These are phyloP conservation scores for Stemphylium vesicarium DNA, from an alignment of 2,329 filamentous ascomycete species.

Conservation along the genomic window DNA sequence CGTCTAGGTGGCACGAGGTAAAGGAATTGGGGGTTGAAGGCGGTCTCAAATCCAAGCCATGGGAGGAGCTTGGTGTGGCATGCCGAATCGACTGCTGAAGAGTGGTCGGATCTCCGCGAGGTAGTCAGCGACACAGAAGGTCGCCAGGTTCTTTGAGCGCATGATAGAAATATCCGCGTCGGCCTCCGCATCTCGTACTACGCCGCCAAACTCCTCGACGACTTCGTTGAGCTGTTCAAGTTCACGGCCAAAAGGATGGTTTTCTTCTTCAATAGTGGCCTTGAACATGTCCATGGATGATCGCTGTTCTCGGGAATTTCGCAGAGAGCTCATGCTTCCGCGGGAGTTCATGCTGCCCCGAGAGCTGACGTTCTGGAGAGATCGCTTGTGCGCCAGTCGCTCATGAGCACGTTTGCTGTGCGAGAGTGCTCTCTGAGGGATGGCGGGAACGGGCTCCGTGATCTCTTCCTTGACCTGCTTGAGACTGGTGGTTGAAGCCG, in stretches of 20 bases:
- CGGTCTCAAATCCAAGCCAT: conserved; percentile 46
- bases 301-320: conserved; percentile 63
- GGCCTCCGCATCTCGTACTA: conserved; percentile 65
- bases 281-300: conserved; percentile 53
- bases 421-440: conserved; percentile 80
- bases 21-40: not conserved
- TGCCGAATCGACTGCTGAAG: conserved; percentile 32
- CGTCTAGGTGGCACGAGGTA: conserved; percentile 1
- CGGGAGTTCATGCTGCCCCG: conserved; percentile 33
- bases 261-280: conserved; percentile 45
- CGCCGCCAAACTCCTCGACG: conserved; percentile 79
- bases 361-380: conserved; percentile 54
- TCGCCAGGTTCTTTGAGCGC: conserved; percentile 70
- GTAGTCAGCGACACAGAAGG: conserved; percentile 83
- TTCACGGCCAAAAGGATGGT: conserved; percentile 86
- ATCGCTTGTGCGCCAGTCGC: conserved; percentile 72
- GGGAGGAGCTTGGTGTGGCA: conserved; percentile 26
- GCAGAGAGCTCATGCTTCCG: conserved; percentile 60
- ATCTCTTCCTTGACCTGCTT: conserved; percentile 34
- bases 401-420: conserved; percentile 90
- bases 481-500: conserved; percentile 46
- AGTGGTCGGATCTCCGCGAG: conserved; percentile 77
- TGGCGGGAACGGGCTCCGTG: conserved; percentile 62
- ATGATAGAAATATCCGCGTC: conserved; percentile 79
- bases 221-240: conserved; percentile 91